Conservation (phyloP, 2,329 filamentous ascomycete genomes). For the Fusarium liriodendri region DNA sequence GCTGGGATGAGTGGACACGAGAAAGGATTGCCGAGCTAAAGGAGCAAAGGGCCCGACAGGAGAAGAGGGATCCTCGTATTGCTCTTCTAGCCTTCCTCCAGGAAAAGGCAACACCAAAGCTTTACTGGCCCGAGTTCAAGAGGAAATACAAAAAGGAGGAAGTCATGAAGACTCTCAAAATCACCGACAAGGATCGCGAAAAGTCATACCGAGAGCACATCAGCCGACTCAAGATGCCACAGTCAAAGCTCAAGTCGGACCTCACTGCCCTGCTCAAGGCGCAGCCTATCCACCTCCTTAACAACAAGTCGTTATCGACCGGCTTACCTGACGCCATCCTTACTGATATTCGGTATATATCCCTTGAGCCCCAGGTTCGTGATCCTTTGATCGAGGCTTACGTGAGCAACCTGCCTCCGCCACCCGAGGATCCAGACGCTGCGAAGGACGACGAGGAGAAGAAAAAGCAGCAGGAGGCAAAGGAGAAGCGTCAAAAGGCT, state of each 20-base stretch:
- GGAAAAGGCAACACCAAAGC: slow-evolving; percentile 84
- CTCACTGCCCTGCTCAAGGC: slow-evolving; percentile 73
- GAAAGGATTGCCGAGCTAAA: slow-evolving; percentile 79
- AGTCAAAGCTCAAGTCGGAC: slow-evolving; percentile 75
- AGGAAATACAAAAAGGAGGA: slow-evolving; percentile 87
- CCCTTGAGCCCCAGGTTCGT: slow-evolving; percentile 69
- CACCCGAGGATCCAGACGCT: slow-evolving; percentile 58
- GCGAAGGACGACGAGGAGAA: slow-evolving; percentile 63
- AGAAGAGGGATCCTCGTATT: slow-evolving; percentile 85
- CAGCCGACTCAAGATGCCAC: slow-evolving; percentile 72
- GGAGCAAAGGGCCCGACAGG: slow-evolving; percentile 77
- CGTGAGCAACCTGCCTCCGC: slow-evolving; percentile 71
- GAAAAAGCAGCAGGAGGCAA: slow-evolving; percentile 61
- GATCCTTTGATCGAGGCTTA: slow-evolving; percentile 75
- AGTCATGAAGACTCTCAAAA: slow-evolving; percentile 79
- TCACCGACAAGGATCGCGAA: slow-evolving; percentile 82
- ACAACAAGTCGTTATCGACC: slow-evolving; percentile 66
- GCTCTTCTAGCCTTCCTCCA: slow-evolving; percentile 86
- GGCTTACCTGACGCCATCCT: slow-evolving; percentile 72
- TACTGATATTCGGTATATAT: slow-evolving; percentile 76
- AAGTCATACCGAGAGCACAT: slow-evolving; percentile 83
- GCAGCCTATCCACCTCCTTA: slow-evolving; percentile 68
- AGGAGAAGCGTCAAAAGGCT: slow-evolving; percentile 72
- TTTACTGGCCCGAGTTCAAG: slow-evolving; percentile 98
- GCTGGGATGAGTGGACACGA: slow-evolving; percentile 85